Evolutionary conservation across 2,329 filamentous ascomycete genomes (phyloP).

Genomic region (Colletotrichum coccodes): DNA sequence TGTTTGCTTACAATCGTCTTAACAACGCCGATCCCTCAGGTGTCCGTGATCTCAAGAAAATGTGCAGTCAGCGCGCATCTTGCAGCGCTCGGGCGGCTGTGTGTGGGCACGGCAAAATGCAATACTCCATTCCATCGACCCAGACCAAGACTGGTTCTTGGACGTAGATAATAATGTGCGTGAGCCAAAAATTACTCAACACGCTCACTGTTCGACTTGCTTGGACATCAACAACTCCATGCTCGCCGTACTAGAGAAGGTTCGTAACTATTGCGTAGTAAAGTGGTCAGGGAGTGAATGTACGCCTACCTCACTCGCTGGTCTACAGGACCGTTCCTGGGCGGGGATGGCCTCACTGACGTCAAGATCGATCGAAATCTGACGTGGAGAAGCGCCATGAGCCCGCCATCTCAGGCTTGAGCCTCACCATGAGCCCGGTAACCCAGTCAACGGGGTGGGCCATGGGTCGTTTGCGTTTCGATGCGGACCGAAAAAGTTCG

Average conservation of each 20-base stretch:
- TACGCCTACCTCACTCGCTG: not conserved
- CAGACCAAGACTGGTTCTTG: not conserved
- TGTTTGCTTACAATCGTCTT: not conserved
- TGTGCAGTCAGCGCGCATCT: not conserved
- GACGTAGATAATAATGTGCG: not conserved
- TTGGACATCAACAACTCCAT: no score
- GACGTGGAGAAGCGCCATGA: not conserved
- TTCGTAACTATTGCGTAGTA: not conserved
- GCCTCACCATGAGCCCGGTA: no score
- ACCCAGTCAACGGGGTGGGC: not conserved
- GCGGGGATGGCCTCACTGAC: not conserved
- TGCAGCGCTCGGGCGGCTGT: not conserved
- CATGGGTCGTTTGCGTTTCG: not conserved
- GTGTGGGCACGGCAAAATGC: not conserved
- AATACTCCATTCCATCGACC: no score
- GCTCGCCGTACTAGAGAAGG: no score
- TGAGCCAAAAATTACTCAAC: not conserved
- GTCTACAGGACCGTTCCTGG: not conserved
- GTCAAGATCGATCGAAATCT: not conserved
- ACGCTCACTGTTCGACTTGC: no score
- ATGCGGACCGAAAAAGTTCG: not conserved
- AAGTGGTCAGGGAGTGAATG: not conserved
- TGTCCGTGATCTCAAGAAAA: not conserved
- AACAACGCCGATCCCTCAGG: not conserved
- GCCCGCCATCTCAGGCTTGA: not conserved